Conservation (phyloP, 768 basidiomycete species). For the Lactifluus pinguis region DNA sequence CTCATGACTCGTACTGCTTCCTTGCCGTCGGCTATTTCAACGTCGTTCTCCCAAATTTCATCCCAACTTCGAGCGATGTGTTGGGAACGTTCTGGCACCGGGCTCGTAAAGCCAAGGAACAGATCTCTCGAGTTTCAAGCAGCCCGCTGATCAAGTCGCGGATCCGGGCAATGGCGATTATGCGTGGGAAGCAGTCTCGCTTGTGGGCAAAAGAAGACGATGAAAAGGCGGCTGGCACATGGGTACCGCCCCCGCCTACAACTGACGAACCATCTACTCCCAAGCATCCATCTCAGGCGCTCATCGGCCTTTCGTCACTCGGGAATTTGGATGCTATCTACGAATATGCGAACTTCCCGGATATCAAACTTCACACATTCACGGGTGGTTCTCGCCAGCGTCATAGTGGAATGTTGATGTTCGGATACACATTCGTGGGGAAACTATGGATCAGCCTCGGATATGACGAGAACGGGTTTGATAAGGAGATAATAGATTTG, state of each 20-base stretch:
- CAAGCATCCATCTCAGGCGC: conserved; percentile 42
- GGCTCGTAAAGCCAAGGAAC: conserved; percentile 55
- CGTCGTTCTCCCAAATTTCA: conserved; percentile 65
- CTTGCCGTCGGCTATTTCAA: conserved; percentile 79
- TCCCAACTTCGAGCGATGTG: conserved; percentile 34
- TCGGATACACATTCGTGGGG: conserved; percentile 67
- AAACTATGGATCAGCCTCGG: conserved; percentile 75
- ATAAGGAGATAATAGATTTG: conserved; percentile 44
- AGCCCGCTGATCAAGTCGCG: conserved; percentile 52
- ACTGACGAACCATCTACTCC: conserved; percentile 11
- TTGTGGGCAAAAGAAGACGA: conserved; percentile 73
- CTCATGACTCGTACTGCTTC: conserved; percentile 67
- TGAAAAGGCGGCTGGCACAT: conserved; percentile 40
- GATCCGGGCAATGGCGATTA: conserved; percentile 53
- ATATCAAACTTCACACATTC: conserved; percentile 55
- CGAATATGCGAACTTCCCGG: conserved; percentile 50
- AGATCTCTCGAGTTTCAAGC: conserved; percentile 59
- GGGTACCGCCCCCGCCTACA: conserved; percentile 26
- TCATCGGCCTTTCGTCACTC: conserved; percentile 75
- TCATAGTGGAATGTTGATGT: conserved; percentile 68
- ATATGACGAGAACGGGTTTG: conserved; percentile 72
- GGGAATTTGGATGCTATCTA: conserved; percentile 80
- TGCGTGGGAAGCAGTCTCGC: conserved; percentile 51
- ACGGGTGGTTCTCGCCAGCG: conserved; percentile 83
- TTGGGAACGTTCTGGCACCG: conserved; percentile 63